These are phyloP conservation scores for Heterobasidion occidentale DNA, from an alignment of 1,284 basidiomycete genomes.

Conservation along the genomic window DNA sequence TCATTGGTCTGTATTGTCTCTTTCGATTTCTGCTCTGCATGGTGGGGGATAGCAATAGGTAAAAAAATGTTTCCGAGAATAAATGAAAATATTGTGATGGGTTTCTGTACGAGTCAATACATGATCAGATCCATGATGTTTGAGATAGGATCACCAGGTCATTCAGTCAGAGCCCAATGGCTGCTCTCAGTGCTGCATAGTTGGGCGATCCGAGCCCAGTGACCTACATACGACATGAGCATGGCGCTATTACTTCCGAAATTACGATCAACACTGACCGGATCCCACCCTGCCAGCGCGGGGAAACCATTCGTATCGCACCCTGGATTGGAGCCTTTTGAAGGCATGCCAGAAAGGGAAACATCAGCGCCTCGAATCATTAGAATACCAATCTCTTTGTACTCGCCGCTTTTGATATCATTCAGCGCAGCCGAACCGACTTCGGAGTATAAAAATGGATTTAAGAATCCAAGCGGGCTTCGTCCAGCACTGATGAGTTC, in stretches of 20 bases:
- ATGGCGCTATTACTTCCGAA: constrained; percentile 31
- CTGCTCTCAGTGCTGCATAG: not conserved
- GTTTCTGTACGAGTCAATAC: no score
- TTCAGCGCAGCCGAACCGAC: not conserved
- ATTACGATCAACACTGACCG: no score
- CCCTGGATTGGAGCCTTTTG: constrained; percentile 3
- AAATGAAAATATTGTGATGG: no score
- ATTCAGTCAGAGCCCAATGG: not conserved
- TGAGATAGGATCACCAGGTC: no score
- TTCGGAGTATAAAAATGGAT: constrained; percentile 32
- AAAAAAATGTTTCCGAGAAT: no score
- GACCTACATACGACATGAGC: constrained; percentile 2
- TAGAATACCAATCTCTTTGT: no score
- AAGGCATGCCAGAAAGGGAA: not conserved
- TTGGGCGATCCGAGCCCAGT: constrained; percentile 4
- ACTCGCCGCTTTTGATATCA: constrained; percentile 4
- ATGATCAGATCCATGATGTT: no score
- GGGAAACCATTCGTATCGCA: constrained; percentile 6
- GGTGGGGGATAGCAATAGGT: no score
- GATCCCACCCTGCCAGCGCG: not conserved
- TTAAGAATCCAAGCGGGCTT: constrained; percentile 37
- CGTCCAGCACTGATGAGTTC: constrained; percentile 36
- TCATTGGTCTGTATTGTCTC: no score
- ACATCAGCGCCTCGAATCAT: no score
- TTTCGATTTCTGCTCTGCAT: no score